phyloP scores from a whole-genome alignment of 2,329 filamentous ascomycete species.

The Fusarium albosuccineum region DNA sequence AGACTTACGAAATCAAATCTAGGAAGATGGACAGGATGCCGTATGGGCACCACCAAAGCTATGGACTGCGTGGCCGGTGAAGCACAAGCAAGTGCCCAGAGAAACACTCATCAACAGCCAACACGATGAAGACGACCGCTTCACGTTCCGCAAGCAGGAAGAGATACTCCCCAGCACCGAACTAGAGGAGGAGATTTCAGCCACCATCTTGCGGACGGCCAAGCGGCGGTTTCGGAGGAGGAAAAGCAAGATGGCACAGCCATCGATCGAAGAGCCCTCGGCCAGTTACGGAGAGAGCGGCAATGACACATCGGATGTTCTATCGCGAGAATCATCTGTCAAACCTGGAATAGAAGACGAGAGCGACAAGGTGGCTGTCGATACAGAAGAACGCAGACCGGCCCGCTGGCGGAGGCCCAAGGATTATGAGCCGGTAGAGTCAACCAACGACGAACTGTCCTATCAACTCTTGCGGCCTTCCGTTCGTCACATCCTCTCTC shows the following conservation, averaged over 20 bases:
- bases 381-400: slow-evolving; percentile 7
- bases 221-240: slow-evolving; percentile 70
- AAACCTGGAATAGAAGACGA: slow-evolving; percentile 35
- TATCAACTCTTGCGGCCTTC: slow-evolving; percentile 74
- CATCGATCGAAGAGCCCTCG: slow-evolving; percentile 40
- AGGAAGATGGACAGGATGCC: slow-evolving; percentile 49
- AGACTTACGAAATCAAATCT: background rate
- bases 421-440: slow-evolving; percentile 65
- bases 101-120: slow-evolving; percentile 63
- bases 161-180: slow-evolving; percentile 66
- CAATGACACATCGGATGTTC: slow-evolving; percentile 12
- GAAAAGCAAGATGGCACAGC: slow-evolving; percentile 32
- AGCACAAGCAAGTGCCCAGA: slow-evolving; percentile 70
- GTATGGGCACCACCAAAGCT: slow-evolving; percentile 66
- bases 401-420: slow-evolving; percentile 12
- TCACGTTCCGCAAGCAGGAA: slow-evolving; percentile 62
- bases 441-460: slow-evolving; percentile 79
- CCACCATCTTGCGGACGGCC: slow-evolving; percentile 73
- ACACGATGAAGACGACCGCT: slow-evolving; percentile 62
- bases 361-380: slow-evolving; percentile 27
- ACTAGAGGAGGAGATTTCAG: slow-evolving; percentile 78
- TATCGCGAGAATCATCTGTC: slow-evolving; percentile 37
- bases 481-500: slow-evolving; percentile 76
- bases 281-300: slow-evolving; percentile 17
- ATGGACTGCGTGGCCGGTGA: slow-evolving; percentile 92